phyloP scores from a whole-genome alignment of 495 filamentous ascomycete species.

The Lasiosphaeriaceae sp. region DNA sequence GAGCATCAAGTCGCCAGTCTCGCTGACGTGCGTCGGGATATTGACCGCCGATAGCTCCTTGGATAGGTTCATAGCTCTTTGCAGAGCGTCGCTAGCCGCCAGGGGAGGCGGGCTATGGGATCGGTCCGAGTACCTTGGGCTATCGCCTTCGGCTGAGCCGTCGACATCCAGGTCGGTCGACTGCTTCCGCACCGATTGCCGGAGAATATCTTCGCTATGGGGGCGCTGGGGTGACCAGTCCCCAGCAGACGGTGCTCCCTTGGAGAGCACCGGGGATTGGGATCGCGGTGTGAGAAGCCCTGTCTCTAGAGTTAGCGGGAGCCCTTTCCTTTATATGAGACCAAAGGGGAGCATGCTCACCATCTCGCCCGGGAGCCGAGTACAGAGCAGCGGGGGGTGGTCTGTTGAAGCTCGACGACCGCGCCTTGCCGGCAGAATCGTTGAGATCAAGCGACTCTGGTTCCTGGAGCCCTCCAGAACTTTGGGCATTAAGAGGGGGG shows the following conservation, averaged over 20 bases:
- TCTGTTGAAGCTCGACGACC: constrained; percentile 30
- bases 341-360: constrained; percentile 15
- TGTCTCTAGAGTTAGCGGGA: constrained; percentile 23
- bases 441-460: constrained; percentile 78
- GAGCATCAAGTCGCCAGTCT: constrained; percentile 93
- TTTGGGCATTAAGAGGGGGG: constrained; percentile 61
- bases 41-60: constrained; percentile 85
- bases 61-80: constrained; percentile 79
- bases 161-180: constrained; percentile 45
- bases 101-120: constrained; percentile 75
- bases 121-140: constrained; percentile 41
- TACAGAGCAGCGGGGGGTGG: constrained; percentile 35
- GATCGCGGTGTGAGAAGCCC: constrained; percentile 61
- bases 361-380: constrained; percentile 20
- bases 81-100: constrained; percentile 70
- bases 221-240: constrained; percentile 41
- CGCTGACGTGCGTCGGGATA: constrained; percentile 86
- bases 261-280: constrained; percentile 52
- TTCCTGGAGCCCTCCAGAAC: constrained; percentile 61
- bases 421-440: constrained; percentile 29
- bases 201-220: constrained; percentile 44
- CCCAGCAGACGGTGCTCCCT: constrained; percentile 40
- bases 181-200: constrained; percentile 28
- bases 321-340: background rate
- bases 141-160: constrained; percentile 35